Conservation (phyloP, 768 basidiomycete species). For the Suillus sp. region DNA sequence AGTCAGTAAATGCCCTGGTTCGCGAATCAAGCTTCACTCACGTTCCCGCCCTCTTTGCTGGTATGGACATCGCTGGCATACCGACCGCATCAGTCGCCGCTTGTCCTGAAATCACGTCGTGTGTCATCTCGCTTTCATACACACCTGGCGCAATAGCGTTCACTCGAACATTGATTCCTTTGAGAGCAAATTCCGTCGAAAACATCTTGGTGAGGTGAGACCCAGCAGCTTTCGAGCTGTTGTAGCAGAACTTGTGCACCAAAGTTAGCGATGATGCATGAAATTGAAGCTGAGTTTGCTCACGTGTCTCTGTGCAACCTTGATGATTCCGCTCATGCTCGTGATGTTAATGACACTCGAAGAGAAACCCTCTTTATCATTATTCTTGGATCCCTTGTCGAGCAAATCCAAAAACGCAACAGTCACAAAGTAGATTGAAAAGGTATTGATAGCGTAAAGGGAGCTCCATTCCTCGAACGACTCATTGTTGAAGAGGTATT, state of each 20-base stretch:
- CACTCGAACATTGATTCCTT: conserved; percentile 67
- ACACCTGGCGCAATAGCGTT: conserved; percentile 77
- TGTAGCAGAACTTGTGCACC: conserved; percentile 68
- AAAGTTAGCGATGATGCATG: not conserved
- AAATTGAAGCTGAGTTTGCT: conserved; percentile 26
- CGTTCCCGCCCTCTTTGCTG: conserved; percentile 65
- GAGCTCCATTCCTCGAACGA: conserved; percentile 62
- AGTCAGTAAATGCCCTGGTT: conserved; percentile 11
- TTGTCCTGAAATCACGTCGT: conserved; percentile 45
- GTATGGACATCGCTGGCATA: conserved; percentile 62
- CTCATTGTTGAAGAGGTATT: conserved; percentile 71
- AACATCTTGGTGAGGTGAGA: conserved; percentile 76
- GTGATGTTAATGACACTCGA: conserved; percentile 78
- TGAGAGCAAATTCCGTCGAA: conserved; percentile 72
- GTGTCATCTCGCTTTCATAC: conserved; percentile 77
- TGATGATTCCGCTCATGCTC: conserved; percentile 71
- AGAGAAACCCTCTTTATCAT: conserved; percentile 46
- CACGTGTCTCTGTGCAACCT: conserved; percentile 77
- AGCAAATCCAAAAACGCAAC: conserved; percentile 77
- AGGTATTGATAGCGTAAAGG: conserved; percentile 67
- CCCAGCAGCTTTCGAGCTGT: conserved; percentile 77
- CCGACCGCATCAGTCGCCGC: conserved; percentile 54
- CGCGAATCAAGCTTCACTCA: conserved; percentile 38
- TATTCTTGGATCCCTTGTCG: conserved; percentile 67
- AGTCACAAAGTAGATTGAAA: conserved; percentile 75